Percentiles rank a stretch among this genome's conserved stretches.
phyloP scores from a whole-genome alignment of 2,329 filamentous ascomycete genomes.

The Onygenales sp. region DNA sequence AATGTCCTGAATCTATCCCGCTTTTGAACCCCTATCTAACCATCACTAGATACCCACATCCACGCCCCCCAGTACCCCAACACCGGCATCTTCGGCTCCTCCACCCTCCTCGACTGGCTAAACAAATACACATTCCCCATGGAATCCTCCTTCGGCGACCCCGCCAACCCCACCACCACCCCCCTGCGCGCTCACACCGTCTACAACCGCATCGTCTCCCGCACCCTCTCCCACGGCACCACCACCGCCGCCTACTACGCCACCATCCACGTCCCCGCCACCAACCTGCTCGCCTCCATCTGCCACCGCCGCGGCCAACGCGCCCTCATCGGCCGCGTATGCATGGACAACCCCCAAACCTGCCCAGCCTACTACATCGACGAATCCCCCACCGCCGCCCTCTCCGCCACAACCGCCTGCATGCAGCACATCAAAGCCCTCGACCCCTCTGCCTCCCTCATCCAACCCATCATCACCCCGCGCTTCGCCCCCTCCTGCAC shows the following conservation, averaged over 20 bases:
- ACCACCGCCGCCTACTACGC: slow-evolving; percentile 94
- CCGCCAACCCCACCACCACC: slow-evolving; percentile 13
- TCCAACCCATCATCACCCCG: slow-evolving; percentile 72
- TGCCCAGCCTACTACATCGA: slow-evolving; percentile 76
- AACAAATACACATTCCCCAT: slow-evolving; percentile 91
- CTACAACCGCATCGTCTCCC: slow-evolving; percentile 67
- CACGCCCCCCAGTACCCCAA: slow-evolving; percentile 96
- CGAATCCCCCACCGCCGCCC: slow-evolving; percentile 48
- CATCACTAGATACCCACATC: slow-evolving; percentile 70
- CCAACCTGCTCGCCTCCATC: slow-evolving; percentile 81
- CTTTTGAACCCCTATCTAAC: slow-evolving; percentile 5
- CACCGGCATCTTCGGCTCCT: slow-evolving; percentile 83
- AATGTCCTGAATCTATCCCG: slow-evolving; percentile 11
- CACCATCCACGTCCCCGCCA: slow-evolving; percentile 74
- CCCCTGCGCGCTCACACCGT: slow-evolving; percentile 35
- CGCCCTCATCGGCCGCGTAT: slow-evolving; percentile 86
- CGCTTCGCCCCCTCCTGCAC: slow-evolving; percentile 52
- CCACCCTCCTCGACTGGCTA: slow-evolving; percentile 87
- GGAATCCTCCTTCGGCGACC: slow-evolving; percentile 59
- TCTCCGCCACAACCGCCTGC: slow-evolving; percentile 47
- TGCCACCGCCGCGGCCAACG: slow-evolving; percentile 74
- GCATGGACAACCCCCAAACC: slow-evolving; percentile 66
- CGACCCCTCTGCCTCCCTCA: slow-evolving; percentile 53
- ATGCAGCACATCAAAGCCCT: slow-evolving; percentile 57
- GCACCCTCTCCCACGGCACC: slow-evolving; percentile 80